Base-by-base conservation (phyloP, 2,329 filamentous ascomycete genomes). In the Nemania sp. region DNA sequence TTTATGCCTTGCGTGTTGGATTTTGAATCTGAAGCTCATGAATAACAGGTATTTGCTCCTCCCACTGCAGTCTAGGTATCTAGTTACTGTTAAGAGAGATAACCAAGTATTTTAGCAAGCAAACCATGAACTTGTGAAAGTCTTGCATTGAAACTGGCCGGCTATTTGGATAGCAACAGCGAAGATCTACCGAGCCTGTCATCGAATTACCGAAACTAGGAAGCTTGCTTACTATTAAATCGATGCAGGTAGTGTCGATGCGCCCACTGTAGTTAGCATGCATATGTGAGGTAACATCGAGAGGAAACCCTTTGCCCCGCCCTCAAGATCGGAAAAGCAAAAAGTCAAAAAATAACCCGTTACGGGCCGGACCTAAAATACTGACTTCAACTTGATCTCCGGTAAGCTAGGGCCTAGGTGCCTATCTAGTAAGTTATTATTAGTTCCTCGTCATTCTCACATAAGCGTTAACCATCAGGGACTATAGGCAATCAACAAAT, bases 51-150 rank as follows among this genome's bases (percentile, higher is more conserved):
- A n/a, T n/a, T n/a, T n/a, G n/a, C n/a, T n/a, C n/a, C n/a, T n/a
- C n/a, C n/a, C n/a, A n/a, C n/a, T n/a, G n/a, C n/a, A n/a, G n/a
- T n/a, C n/a, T n/a, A n/a, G n/a, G n/a, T n/a, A n/a, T n/a, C n/a
- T n/a, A n/a, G n/a, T n/a, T n/a, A n/a, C n/a, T n/a, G n/a, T n/a
- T n/a, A n/a, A n/a, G n/a, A n/a, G n/a, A n/a, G n/a, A n/a, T n/a
- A n/a, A n/a, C n/a, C n/a, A n/a, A 37, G 37, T 55, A 55, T 39
- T 25, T 10, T 21, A 35, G 6, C 57, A 45, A 54, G 46, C 56
- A 40, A 56, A 15, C n/a, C 15, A 48, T 13, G 20, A 29, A 21
- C 18, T 10, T 29, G 20, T 20, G 10, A 25, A 15, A 25, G 13
- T 45, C 18, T 11, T 10, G 10, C 5, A 25, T 13, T 10, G 15